These are phyloP conservation scores for Hypoxylon sp. DNA, from an alignment of 2,329 filamentous ascomycete species.

Conservation along the genomic window DNA sequence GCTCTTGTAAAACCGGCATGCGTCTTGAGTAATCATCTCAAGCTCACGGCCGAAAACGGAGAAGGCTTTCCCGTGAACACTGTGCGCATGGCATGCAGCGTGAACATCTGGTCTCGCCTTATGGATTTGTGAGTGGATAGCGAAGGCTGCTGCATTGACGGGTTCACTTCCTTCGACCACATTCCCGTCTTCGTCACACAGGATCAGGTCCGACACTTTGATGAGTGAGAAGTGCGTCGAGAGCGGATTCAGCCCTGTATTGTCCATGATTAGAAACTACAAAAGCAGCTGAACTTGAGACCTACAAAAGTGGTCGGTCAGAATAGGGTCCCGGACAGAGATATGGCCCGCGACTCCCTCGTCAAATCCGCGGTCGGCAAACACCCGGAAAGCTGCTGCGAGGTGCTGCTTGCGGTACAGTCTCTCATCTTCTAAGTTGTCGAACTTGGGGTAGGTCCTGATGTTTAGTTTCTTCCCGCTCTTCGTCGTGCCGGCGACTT, in stretches of 20 bases:
- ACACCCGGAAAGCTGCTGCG: constrained; percentile 73
- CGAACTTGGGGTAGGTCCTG: constrained; percentile 59
- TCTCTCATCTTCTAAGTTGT: constrained; percentile 67
- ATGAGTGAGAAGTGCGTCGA: constrained; percentile 73
- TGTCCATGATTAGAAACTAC: background rate
- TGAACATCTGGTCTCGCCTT: constrained; percentile 71
- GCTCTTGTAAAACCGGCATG: constrained; percentile 70
- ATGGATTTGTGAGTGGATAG: constrained; percentile 73
- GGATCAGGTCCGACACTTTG: constrained; percentile 72
- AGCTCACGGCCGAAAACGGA: constrained; percentile 69
- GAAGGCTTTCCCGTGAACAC: constrained; percentile 73
- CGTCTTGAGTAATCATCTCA: constrained; percentile 74
- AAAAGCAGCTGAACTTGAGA: background rate
- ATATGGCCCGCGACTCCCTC: constrained; percentile 77
- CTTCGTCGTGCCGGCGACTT: constrained; percentile 51
- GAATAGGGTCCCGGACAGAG: constrained; percentile 72
- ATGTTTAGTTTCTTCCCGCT: constrained; percentile 51
- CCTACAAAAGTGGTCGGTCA: constrained; percentile 72
- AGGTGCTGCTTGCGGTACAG: constrained; percentile 72
- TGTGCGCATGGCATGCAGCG: constrained; percentile 74
- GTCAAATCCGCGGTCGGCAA: constrained; percentile 72
- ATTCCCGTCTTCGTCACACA: constrained; percentile 70
- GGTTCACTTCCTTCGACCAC: constrained; percentile 69
- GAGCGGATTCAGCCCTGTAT: constrained; percentile 56
- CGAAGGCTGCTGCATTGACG: constrained; percentile 72